These are phyloP conservation scores for Aspergillus leporis DNA, from an alignment of 495 filamentous ascomycete genomes.

Conservation along the genomic window DNA sequence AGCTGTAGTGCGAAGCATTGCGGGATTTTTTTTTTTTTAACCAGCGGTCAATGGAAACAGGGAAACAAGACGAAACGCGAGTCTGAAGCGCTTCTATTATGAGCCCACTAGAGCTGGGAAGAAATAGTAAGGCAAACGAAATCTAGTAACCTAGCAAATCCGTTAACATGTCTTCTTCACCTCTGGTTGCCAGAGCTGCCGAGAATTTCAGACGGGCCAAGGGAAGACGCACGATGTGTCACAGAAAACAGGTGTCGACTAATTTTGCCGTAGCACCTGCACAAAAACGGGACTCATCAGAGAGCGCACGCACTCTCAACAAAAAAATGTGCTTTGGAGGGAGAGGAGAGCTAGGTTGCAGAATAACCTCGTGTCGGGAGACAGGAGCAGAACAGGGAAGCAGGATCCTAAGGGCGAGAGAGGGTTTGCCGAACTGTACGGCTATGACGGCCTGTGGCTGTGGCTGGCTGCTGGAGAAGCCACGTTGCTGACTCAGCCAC, in stretches of 20 bases:
- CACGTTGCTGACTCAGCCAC: conserved; percentile 19
- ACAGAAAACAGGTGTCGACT: conserved; percentile 47
- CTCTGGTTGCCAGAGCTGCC: conserved; percentile 17
- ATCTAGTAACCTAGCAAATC: not conserved
- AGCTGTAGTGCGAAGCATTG: conserved; percentile 48
- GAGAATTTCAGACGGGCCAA: conserved; percentile 37
- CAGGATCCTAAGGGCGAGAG: conserved; percentile 7
- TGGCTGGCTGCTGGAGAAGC: conserved; percentile 12
- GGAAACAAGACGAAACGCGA: conserved; percentile 12
- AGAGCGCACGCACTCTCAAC: conserved; percentile 41
- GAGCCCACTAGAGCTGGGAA: not conserved
- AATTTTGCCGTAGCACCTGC: conserved; percentile 50
- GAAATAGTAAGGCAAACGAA: not conserved
- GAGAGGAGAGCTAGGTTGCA: conserved; percentile 7
- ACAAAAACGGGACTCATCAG: conserved; percentile 46
- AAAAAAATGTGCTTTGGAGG: conserved; percentile 4
- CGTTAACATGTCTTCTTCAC: not conserved
- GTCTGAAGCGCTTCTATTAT: not conserved
- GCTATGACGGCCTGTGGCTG: conserved; percentile 25
- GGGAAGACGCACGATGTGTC: conserved; percentile 27
- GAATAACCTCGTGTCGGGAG: conserved; percentile 3
- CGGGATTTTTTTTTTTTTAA: conserved; percentile 40
- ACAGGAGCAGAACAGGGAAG: conserved; percentile 18
- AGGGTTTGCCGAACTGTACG: conserved; percentile 24
- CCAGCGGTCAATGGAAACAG: conserved; percentile 17